These are phyloP conservation scores for Pythium grandisporangium DNA, from an alignment of 352 stramenopile genomes.

Conservation along the genomic window DNA sequence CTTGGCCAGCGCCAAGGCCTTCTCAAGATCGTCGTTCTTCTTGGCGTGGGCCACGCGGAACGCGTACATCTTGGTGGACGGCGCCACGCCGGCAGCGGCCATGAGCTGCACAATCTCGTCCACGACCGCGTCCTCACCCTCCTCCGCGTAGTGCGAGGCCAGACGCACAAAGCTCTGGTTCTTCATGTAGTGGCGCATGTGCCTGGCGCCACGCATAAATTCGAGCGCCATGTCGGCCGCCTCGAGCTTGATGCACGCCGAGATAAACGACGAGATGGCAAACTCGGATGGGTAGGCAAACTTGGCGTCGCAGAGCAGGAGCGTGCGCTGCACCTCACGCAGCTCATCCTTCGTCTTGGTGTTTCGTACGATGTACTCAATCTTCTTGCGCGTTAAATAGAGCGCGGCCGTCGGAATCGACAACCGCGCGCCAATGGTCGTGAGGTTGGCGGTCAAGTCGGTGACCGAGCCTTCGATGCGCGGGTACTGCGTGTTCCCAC, in stretches of 20 bases:
- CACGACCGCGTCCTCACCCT: conserved; percentile 43
- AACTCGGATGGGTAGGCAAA: conserved; percentile 62
- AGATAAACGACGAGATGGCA: conserved; percentile 53
- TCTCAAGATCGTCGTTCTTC: conserved; percentile 41
- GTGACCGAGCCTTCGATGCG: conserved; percentile 64
- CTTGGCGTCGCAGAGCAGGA: conserved; percentile 75
- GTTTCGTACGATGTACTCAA: conserved; percentile 75
- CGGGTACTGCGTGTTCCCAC: conserved; percentile 76
- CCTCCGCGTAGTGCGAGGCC: conserved; percentile 45
- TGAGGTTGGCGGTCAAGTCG: conserved; percentile 63
- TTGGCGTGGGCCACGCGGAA: conserved; percentile 68
- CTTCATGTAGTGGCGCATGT: conserved; percentile 67
- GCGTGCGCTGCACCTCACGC: conserved; percentile 49
- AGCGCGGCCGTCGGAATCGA: conserved; percentile 71
- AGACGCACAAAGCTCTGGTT: conserved; percentile 73
- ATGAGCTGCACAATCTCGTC: conserved; percentile 54
- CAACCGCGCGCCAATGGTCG: conserved; percentile 57
- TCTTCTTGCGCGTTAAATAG: conserved; percentile 77
- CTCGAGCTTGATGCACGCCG: conserved; percentile 49
- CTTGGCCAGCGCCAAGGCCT: conserved; percentile 54
- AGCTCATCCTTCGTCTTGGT: conserved; percentile 72
- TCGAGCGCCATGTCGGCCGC: conserved; percentile 53
- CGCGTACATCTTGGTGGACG: conserved; percentile 65
- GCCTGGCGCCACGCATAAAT: conserved; percentile 57
- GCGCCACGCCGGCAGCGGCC: conserved; percentile 24